phyloP scores from a whole-genome alignment of 192 early-diverging fungal species.

The Geosiphon pyriformis region DNA sequence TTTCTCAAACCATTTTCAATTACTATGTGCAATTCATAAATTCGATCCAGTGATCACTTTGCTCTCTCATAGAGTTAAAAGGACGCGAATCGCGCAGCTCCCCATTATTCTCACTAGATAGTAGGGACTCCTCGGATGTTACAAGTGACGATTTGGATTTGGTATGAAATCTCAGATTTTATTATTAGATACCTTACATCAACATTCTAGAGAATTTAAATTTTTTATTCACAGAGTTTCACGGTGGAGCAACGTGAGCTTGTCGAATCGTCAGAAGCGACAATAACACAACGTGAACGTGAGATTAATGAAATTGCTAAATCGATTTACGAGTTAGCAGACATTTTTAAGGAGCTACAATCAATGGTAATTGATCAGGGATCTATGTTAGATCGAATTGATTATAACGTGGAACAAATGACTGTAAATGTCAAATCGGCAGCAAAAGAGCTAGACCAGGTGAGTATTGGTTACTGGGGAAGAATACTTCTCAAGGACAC shows the following conservation, averaged over 20 bases:
- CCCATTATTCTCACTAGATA: slow-evolving; percentile 32
- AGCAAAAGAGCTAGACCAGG: slow-evolving; percentile 74
- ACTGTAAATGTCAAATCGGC: slow-evolving; percentile 75
- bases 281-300: slow-evolving; percentile 78
- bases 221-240: slow-evolving; percentile 62
- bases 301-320: slow-evolving; percentile 92
- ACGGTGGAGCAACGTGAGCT: slow-evolving; percentile 78
- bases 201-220: slow-evolving; percentile 16
- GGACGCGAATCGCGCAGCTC: slow-evolving; percentile 35
- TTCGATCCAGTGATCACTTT: too few species aligned
- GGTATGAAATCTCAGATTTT: slow-evolving; percentile 25
- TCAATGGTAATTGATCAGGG: slow-evolving; percentile 98
- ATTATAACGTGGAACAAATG: slow-evolving; percentile 92
- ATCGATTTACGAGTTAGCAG: slow-evolving; percentile 82
- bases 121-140: slow-evolving; percentile 30
- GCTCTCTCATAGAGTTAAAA: slow-evolving; percentile 40
- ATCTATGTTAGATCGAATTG: slow-evolving; percentile 92
- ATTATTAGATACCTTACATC: slow-evolving; percentile 23
- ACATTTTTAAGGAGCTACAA: slow-evolving; percentile 90
- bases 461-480: slow-evolving; percentile 25
- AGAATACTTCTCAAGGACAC: neutral
- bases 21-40: too few species aligned
- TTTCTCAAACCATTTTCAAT: too few species aligned
- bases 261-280: slow-evolving; percentile 70
- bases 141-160: slow-evolving; percentile 38